phyloP scores from a whole-genome alignment of 768 basidiomycete genomes.

The Dictyophora rubrovolvata region DNA sequence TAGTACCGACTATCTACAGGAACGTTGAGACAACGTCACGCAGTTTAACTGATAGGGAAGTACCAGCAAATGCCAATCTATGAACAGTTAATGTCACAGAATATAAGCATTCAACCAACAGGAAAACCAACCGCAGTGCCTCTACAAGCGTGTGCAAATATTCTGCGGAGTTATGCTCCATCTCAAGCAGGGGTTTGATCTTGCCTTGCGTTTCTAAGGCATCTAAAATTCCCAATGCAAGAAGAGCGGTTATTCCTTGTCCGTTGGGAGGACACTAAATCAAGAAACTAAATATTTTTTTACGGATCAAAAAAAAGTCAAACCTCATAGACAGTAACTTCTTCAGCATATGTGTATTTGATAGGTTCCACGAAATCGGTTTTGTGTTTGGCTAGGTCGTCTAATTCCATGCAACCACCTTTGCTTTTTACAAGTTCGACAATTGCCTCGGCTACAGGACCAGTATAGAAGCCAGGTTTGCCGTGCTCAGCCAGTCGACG shows the following conservation, averaged over 20 bases:
- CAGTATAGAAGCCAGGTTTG: constrained; percentile 90
- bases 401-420: constrained; percentile 89
- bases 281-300: constrained; percentile 2
- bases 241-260: constrained; percentile 88
- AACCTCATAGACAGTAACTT: constrained; percentile 89
- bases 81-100: not conserved
- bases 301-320: constrained; percentile 9
- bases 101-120: constrained; percentile 36
- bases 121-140: constrained; percentile 53
- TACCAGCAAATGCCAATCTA: constrained; percentile 61
- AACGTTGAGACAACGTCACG: not conserved
- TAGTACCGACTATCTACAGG: constrained; percentile 72
- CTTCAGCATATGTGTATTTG: constrained; percentile 75
- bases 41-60: constrained; percentile 7
- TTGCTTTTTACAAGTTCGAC: constrained; percentile 75
- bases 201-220: constrained; percentile 67
- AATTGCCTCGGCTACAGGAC: constrained; percentile 80
- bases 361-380: constrained; percentile 83
- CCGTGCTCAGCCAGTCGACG: constrained; percentile 69
- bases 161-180: constrained; percentile 85
- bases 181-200: constrained; percentile 55
- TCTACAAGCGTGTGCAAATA: constrained; percentile 87
- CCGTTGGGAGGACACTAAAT: constrained; percentile 89
- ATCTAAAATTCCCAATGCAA: constrained; percentile 90
- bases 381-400: constrained; percentile 81